A percentile compares a stretch with the other conserved stretches of the same genome.
Evolutionary conservation across 2,329 filamentous ascomycete genomes (phyloP).

Genomic region (Ophiostoma fasciatum): DNA sequence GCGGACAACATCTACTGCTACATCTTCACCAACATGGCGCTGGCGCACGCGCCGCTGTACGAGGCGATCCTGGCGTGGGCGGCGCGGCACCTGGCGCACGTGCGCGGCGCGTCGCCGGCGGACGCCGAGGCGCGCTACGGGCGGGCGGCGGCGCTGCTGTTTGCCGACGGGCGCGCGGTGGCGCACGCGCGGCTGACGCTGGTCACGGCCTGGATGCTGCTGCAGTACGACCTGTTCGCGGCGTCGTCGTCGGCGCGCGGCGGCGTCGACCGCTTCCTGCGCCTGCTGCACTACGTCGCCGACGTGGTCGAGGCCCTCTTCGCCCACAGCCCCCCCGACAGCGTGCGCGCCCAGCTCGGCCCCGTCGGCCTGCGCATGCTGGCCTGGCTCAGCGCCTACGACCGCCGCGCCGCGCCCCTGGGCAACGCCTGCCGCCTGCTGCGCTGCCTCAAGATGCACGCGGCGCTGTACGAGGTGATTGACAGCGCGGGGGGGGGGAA

Average conservation of each 20-base stretch:
- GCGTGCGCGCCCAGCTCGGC: constrained; percentile 2
- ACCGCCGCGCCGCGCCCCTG: constrained; percentile 4
- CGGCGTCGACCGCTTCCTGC: constrained; percentile 4
- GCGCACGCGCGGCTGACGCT: not conserved
- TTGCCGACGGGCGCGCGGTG: constrained; percentile 2
- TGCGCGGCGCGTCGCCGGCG: not conserved
- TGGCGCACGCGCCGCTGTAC: constrained; percentile 5
- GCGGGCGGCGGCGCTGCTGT: constrained; percentile 1
- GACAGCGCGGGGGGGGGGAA: not conserved
- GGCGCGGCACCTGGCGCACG: constrained; percentile 5
- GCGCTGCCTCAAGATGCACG: constrained; percentile 6
- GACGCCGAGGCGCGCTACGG: constrained; percentile 1
- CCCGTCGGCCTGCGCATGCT: constrained; percentile 5
- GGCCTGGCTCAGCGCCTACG: constrained; percentile 5
- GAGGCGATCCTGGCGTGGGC: constrained; percentile 8
- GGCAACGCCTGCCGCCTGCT: constrained; percentile 4
- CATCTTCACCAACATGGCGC: constrained; percentile 7
- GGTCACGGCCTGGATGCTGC: constrained; percentile 3
- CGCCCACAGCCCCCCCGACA: constrained; percentile 1
- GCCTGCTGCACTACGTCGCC: constrained; percentile 2
- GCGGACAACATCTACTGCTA: constrained; percentile 8
- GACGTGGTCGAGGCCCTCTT: constrained; percentile 2
- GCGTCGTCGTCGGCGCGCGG: too few relatives aligned
- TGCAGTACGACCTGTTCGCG: constrained; percentile 5
- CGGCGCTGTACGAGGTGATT: constrained; percentile 6